Evolutionary conservation across 306 rosid species (phyloP).

Genomic region (Vachellia pachyceras): DNA sequence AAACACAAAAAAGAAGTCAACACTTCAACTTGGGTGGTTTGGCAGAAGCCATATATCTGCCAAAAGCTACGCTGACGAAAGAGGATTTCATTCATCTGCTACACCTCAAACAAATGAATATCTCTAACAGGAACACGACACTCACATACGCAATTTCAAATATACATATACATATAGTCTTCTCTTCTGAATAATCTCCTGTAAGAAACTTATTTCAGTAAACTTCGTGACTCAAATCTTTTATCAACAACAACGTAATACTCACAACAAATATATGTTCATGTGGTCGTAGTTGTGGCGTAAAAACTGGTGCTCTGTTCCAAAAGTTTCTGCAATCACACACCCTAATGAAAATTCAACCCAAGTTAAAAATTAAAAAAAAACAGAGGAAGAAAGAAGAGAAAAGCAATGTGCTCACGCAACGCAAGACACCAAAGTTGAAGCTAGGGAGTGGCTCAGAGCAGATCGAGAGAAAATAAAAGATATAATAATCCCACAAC

Average conservation of each 20-base stretch:
- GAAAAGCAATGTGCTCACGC: neutral
- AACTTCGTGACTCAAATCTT: neutral
- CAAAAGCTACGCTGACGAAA: neutral
- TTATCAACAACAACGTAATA: neutral
- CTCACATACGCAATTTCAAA: neutral
- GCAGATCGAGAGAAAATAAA: neutral
- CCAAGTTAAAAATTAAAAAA: neutral
- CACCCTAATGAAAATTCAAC: neutral
- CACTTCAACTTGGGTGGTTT: neutral
- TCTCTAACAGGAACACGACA: neutral
- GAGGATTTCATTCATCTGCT: neutral
- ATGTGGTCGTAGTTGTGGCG: neutral
- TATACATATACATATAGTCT: neutral
- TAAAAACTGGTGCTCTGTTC: neutral
- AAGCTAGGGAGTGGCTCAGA: neutral
- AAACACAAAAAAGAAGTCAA: neutral
- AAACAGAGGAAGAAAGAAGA: neutral
- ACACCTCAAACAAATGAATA: neutral
- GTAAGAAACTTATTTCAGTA: neutral
- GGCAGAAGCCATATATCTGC: neutral
- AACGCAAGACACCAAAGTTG: conserved; percentile 19
- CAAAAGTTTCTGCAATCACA: neutral
- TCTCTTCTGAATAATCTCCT: neutral
- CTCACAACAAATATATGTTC: neutral
- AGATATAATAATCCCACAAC: neutral